Evolutionary conservation across 1,284 basidiomycete species (phyloP).

Genomic region (Cutaneotrichosporon arboriforme): DNA sequence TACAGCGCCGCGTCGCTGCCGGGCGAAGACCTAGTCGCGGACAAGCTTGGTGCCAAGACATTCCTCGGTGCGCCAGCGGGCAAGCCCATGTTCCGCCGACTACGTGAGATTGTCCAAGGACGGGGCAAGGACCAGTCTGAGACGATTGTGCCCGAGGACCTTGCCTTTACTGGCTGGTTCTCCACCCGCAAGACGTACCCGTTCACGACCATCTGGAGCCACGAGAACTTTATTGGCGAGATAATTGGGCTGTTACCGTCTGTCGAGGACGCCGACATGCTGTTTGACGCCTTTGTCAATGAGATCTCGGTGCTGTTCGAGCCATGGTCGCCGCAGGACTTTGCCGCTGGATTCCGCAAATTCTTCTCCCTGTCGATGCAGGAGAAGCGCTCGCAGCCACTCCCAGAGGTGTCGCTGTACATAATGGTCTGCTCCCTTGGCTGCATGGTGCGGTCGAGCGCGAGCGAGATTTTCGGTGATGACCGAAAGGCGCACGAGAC

Average conservation of each 20-base stretch:
- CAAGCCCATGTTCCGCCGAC: constrained; percentile 36
- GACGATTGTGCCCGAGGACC: constrained; percentile 39
- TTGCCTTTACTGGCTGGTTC: constrained; percentile 44
- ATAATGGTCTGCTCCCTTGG: constrained; percentile 47
- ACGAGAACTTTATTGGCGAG: constrained; percentile 47
- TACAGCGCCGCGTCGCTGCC: constrained; percentile 35
- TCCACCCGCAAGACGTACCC: constrained; percentile 47
- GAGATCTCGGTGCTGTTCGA: constrained; percentile 41
- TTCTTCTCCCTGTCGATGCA: constrained; percentile 38
- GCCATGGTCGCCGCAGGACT: constrained; percentile 42
- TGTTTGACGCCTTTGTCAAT: constrained; percentile 36
- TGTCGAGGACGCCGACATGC: constrained; percentile 37
- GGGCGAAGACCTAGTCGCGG: constrained; percentile 41
- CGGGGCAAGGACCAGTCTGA: constrained; percentile 19
- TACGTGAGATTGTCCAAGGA: constrained; percentile 15
- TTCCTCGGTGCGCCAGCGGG: constrained; percentile 41
- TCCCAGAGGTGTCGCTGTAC: constrained; percentile 39
- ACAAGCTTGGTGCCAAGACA: constrained; percentile 32
- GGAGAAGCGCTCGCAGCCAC: constrained; percentile 40
- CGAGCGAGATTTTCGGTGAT: constrained; percentile 40
- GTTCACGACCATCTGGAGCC: constrained; percentile 49
- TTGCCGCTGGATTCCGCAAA: constrained; percentile 34
- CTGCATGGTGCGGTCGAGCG: constrained; percentile 42
- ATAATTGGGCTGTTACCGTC: constrained; percentile 44
- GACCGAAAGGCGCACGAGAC: neutral